A percentile compares a stretch with the other conserved stretches of the same genome.
Conservation (phyloP, 306 rosid genomes). For the Corylus avellana region DNA sequence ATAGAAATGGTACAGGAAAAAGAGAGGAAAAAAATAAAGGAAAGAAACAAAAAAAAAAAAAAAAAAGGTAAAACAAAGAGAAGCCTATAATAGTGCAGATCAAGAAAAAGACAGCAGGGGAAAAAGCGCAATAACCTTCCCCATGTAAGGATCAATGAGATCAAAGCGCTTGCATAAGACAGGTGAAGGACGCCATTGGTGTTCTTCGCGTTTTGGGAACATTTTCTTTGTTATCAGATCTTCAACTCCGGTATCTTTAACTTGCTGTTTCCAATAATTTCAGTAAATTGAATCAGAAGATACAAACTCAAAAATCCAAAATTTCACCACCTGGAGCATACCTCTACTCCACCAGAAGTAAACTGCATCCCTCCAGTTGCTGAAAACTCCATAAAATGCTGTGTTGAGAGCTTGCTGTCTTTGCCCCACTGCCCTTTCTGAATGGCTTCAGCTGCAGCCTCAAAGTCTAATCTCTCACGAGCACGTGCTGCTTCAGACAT, state of each 20-base stretch:
- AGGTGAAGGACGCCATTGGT: constrained; percentile 92
- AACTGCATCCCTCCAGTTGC: constrained; percentile 78
- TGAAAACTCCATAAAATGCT: constrained; percentile 52
- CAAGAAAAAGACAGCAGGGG: constrained; percentile 5
- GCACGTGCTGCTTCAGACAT: constrained; percentile 98
- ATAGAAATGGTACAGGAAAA: neutral
- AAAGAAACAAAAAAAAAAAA: neutral
- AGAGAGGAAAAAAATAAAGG: no score
- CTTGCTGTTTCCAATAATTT: constrained; percentile 55
- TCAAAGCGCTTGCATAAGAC: constrained; percentile 96
- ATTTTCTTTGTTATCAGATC: constrained; percentile 50
- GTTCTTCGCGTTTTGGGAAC: constrained; percentile 80
- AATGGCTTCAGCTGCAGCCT: constrained; percentile 90
- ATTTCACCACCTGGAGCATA: constrained; percentile 36
- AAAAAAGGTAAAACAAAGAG: neutral
- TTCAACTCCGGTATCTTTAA: constrained; percentile 55
- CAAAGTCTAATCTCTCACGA: constrained; percentile 90
- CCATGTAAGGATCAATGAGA: constrained; percentile 94
- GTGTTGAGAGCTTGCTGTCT: constrained; percentile 51
- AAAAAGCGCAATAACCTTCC: constrained; percentile 59
- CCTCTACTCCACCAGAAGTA: constrained; percentile 81
- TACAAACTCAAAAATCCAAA: constrained; percentile 10
- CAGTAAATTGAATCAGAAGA: constrained; percentile 30
- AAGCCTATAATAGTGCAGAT: neutral
- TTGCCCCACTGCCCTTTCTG: constrained; percentile 63